Conservation (phyloP, 768 basidiomycete genomes). For the Lentinula detonsa region DNA sequence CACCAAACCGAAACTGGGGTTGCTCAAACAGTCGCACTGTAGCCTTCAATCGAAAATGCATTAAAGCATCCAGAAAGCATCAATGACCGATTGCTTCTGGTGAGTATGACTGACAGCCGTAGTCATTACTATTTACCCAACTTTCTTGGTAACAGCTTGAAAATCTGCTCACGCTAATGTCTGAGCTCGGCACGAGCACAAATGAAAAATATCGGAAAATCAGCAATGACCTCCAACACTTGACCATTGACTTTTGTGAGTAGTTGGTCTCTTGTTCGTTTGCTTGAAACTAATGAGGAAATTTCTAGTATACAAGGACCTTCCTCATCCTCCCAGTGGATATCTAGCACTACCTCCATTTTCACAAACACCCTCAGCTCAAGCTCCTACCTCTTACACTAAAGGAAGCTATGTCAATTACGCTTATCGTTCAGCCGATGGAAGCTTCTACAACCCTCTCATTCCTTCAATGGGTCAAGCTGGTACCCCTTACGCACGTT, state of each 20-base stretch:
- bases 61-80: slow-evolving; percentile 34
- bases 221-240: slow-evolving; percentile 37
- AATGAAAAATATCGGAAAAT: slow-evolving; percentile 11
- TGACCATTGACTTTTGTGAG: slow-evolving; percentile 53
- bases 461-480: slow-evolving; percentile 54
- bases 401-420: slow-evolving; percentile 28
- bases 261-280: slow-evolving; percentile 11
- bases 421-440: slow-evolving; percentile 54
- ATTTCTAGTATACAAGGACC: slow-evolving; percentile 64
- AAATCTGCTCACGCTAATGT: slow-evolving; percentile 53
- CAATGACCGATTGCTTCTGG: slow-evolving; percentile 60
- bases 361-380: slow-evolving; percentile 4
- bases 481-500: slow-evolving; percentile 61
- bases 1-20: neutral
- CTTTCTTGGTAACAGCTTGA: slow-evolving; percentile 47
- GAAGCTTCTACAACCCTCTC: slow-evolving; percentile 52
- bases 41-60: slow-evolving; percentile 27
- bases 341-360: slow-evolving; percentile 34
- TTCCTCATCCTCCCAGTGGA: slow-evolving; percentile 65
- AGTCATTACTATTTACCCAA: neutral
- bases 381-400: neutral
- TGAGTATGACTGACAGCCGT: slow-evolving; percentile 19
- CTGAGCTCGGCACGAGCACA: slow-evolving; percentile 29
- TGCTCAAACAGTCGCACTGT: neutral
- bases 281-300: slow-evolving; percentile 11